A percentile compares a stretch with the other conserved stretches of the same genome.
Evolutionary conservation across 352 stramenopile genomes (phyloP).

Genomic region (Plasmopara muralis): DNA sequence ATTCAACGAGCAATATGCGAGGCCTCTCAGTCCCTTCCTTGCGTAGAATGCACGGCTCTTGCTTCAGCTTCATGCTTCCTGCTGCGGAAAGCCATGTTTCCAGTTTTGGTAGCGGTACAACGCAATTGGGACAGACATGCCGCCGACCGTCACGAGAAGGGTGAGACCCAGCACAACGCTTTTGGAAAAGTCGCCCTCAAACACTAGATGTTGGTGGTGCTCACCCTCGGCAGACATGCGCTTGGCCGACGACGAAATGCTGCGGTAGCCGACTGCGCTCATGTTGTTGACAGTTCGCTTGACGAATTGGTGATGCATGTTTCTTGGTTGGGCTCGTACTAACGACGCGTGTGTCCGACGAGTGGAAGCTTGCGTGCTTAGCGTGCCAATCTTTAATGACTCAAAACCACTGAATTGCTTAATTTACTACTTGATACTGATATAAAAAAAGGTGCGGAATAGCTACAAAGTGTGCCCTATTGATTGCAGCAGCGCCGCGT

Average conservation of each 20-base stretch:
- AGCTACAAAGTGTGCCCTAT: constrained; percentile 36
- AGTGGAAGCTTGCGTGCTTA: no score
- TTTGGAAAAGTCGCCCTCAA: constrained; percentile 80
- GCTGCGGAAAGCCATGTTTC: constrained; percentile 84
- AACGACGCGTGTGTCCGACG: neutral
- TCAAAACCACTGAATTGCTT: neutral
- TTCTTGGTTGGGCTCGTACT: constrained; percentile 10
- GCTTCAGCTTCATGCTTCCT: constrained; percentile 31
- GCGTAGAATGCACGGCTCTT: no score
- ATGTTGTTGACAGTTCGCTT: constrained; percentile 68
- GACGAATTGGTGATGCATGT: constrained; percentile 57
- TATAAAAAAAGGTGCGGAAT: neutral
- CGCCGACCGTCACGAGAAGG: constrained; percentile 58
- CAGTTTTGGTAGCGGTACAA: constrained; percentile 84
- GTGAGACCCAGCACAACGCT: constrained; percentile 46
- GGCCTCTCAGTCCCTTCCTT: no score
- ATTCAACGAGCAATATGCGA: neutral
- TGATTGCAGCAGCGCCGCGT: constrained; percentile 62
- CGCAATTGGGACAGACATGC: constrained; percentile 52
- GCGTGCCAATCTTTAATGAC: neutral
- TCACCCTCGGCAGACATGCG: constrained; percentile 68
- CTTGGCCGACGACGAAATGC: constrained; percentile 70
- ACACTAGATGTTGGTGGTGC: constrained; percentile 83
- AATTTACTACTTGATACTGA: neutral
- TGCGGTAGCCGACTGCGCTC: constrained; percentile 45